phyloP scores from a whole-genome alignment of 2,329 filamentous ascomycete genomes.

The Colletotrichum tanaceti region DNA sequence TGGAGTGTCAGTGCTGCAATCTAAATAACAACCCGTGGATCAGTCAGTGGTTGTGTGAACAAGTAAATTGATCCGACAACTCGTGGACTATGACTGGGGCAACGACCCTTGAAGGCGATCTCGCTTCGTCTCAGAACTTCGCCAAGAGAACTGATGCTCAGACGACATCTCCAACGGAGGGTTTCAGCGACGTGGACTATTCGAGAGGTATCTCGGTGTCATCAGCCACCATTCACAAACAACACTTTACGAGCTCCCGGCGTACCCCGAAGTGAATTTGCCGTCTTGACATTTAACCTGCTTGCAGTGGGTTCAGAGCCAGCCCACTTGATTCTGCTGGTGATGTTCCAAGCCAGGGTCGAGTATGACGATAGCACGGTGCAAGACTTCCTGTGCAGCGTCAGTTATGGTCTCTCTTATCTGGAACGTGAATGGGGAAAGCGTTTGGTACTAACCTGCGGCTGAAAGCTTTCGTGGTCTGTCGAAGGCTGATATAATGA shows the following conservation, averaged over 20 bases:
- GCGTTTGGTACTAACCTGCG: not conserved
- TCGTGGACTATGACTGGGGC: no score
- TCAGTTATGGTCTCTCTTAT: not conserved
- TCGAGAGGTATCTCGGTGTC: not conserved
- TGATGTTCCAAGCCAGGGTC: not conserved
- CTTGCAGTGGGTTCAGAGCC: not conserved
- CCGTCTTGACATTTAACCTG: not conserved
- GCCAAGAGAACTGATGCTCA: not conserved
- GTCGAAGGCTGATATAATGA: no score
- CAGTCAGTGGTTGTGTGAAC: no score
- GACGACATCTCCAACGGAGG: not conserved
- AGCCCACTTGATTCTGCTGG: not conserved
- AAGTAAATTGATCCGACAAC: not conserved
- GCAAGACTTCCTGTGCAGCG: no score
- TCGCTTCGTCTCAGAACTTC: not conserved
- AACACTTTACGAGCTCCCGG: not conserved
- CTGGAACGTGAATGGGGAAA: no score
- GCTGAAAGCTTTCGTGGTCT: not conserved
- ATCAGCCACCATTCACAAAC: not conserved
- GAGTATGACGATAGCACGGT: not conserved
- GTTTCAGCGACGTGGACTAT: not conserved
- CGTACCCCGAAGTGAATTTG: not conserved
- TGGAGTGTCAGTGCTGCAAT: not conserved
- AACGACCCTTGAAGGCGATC: not conserved
- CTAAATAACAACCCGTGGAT: not conserved